Evolutionary conservation across 2,329 filamentous ascomycete genomes (phyloP).

Genomic region (Dothideomycetes sp.): DNA sequence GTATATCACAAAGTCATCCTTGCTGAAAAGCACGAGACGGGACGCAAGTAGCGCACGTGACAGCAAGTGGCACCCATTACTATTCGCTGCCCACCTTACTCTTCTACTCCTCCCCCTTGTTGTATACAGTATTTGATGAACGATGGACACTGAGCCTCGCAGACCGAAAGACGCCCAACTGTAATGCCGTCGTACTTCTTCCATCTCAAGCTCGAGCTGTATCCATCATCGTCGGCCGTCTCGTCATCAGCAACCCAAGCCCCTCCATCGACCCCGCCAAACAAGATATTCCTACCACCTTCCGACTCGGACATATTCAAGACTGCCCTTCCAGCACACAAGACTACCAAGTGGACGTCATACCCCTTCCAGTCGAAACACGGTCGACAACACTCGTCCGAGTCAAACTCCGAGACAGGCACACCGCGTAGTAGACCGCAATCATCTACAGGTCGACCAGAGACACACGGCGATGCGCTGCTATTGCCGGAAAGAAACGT

Average conservation of each 20-base stretch:
- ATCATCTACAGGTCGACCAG: slow-evolving; percentile 8
- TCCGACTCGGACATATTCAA: slow-evolving; percentile 35
- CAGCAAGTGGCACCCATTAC: slow-evolving; percentile 1
- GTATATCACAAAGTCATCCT: neutral
- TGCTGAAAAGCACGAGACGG: slow-evolving; percentile 1
- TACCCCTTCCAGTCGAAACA: slow-evolving; percentile 9
- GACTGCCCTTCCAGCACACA: slow-evolving; percentile 31
- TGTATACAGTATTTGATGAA: no score
- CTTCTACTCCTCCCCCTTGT: no score
- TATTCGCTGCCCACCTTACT: neutral
- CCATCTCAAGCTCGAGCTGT: slow-evolving; percentile 50
- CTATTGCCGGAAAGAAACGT: slow-evolving; percentile 23
- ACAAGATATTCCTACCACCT: slow-evolving; percentile 26
- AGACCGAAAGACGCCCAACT: neutral
- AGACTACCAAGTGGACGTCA: slow-evolving; percentile 26
- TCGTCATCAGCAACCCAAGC: slow-evolving; percentile 3
- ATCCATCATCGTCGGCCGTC: slow-evolving; percentile 21
- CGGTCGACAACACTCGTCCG: slow-evolving; percentile 1
- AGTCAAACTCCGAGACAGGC: neutral
- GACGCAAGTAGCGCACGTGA: neutral
- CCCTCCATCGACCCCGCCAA: slow-evolving; percentile 3
- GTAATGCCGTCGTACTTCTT: slow-evolving; percentile 53
- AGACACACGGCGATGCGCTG: slow-evolving; percentile 24
- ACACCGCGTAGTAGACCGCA: slow-evolving; percentile 7
- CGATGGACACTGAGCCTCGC: neutral